A percentile compares a stretch with the other conserved stretches of the same genome.
These are phyloP conservation scores for Penicillium angulare DNA, from an alignment of 495 filamentous ascomycete genomes.

Conservation along the genomic window DNA sequence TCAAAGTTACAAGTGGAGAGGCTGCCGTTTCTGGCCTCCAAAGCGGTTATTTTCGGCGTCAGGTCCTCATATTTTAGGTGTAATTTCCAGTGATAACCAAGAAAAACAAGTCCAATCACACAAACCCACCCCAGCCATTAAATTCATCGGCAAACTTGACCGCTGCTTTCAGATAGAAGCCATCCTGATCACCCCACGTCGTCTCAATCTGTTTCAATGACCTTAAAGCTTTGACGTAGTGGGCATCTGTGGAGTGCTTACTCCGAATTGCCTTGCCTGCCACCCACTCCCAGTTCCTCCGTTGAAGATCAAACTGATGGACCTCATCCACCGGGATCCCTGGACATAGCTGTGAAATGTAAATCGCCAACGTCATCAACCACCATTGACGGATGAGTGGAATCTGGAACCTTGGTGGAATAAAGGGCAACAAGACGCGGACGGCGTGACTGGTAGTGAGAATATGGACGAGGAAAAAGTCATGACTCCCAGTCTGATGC, in stretches of 20 bases:
- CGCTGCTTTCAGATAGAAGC: slow-evolving; percentile 75
- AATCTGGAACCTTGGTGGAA: slow-evolving; percentile 71
- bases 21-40: background rate
- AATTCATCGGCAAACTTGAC: slow-evolving; percentile 79
- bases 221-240: slow-evolving; percentile 79
- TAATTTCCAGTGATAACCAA: too few relatives aligned
- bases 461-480: slow-evolving; percentile 82
- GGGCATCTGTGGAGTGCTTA: slow-evolving; percentile 64
- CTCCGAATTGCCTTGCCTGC: slow-evolving; percentile 65
- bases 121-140: slow-evolving; percentile 67
- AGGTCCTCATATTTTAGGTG: slow-evolving; percentile 1
- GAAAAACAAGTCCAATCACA: slow-evolving; percentile 9
- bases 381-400: slow-evolving; percentile 81
- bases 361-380: slow-evolving; percentile 75
- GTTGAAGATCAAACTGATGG: slow-evolving; percentile 55
- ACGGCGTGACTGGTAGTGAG: slow-evolving; percentile 86
- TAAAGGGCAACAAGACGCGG: slow-evolving; percentile 74
- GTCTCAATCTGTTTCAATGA: slow-evolving; percentile 69
- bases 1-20: slow-evolving; percentile 3
- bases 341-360: slow-evolving; percentile 71
- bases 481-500: slow-evolving; percentile 48
- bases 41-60: slow-evolving; percentile 3
- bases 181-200: slow-evolving; percentile 82
- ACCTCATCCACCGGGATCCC: slow-evolving; percentile 65
- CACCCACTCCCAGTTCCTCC: slow-evolving; percentile 74